Percentiles rank a stretch among this genome's conserved stretches.
Conservation (phyloP, 805 yeast species). For the Yamadazyma phyllophila region DNA sequence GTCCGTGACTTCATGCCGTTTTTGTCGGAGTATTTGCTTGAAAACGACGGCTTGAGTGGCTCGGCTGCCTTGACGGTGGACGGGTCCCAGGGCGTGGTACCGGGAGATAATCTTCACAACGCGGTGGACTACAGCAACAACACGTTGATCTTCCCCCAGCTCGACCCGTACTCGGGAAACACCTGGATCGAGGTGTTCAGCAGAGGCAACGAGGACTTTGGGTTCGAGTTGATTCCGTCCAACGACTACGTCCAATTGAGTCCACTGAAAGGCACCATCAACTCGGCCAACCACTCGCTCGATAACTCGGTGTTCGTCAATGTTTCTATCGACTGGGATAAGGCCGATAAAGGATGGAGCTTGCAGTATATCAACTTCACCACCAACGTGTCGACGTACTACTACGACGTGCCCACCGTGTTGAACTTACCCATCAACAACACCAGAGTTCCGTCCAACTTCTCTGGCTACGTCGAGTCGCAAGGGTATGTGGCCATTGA, state of each 20-base stretch:
- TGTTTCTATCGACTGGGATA: slow-evolving; percentile 17
- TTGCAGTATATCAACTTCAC: slow-evolving; percentile 14
- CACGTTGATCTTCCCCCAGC: slow-evolving; percentile 15
- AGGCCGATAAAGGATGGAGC: slow-evolving; percentile 13
- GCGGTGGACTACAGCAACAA: slow-evolving; percentile 16
- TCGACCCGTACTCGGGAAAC: slow-evolving; percentile 14
- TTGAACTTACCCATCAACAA: slow-evolving; percentile 15
- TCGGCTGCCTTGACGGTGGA: slow-evolving; percentile 15
- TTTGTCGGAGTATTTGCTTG: slow-evolving; percentile 10
- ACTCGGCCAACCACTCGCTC: slow-evolving; percentile 13
- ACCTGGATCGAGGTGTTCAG: slow-evolving; percentile 17
- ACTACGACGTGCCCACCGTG: slow-evolving; percentile 11
- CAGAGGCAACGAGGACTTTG: slow-evolving; percentile 17
- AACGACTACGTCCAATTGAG: slow-evolving; percentile 11
- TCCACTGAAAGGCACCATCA: slow-evolving; percentile 12
- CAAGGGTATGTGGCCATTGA: slow-evolving; percentile 16
- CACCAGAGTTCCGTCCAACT: slow-evolving; percentile 8
- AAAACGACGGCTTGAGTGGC: slow-evolving; percentile 12
- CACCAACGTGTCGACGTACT: slow-evolving; percentile 11
- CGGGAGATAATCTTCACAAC: slow-evolving; percentile 17
- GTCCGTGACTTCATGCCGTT: slow-evolving; percentile 16
- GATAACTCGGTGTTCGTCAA: slow-evolving; percentile 17
- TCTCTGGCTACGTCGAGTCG: slow-evolving; percentile 16
- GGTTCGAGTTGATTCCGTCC: slow-evolving; percentile 14
- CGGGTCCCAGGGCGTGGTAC: slow-evolving; percentile 16